Base-by-base conservation (phyloP, 768 basidiomycete genomes). In the Melanogaster broomeanus region DNA sequence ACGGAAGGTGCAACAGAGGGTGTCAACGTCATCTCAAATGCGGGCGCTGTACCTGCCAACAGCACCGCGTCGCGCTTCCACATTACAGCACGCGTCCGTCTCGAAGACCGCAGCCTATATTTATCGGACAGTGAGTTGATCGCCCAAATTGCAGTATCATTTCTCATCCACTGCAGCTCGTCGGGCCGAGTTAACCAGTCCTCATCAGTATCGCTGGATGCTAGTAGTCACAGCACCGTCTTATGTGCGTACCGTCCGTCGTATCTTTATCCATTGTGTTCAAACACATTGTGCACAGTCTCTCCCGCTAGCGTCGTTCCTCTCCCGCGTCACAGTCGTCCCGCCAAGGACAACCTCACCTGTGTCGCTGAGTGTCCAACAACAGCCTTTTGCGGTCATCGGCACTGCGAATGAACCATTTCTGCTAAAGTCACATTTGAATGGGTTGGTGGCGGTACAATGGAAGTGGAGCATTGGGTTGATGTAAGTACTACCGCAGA, bases 401-500 rank as follows among this genome's bases (percentile, higher is more conserved):
- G 66, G 74, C 46, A 75, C 73, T 16, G 68, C 77, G 16, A 72
- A 77, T 50, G 69, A 66, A 44, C 74, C 79, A 0, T 79, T 79
- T 49, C 69, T 79, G 42, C 78, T 4, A 65, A 68, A 19, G 58
- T 79, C 18, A 61, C 63, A 1, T 64, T 79, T 30, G 59, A 64
- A 33, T 79, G 75, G 76, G 69, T 61, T 22, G 75, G 75, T 13
- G 61, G 63, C 19, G 70, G 70, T 44, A 81, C 76, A 55, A 70
- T 72, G 53, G 74, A 74, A 41, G 64, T 81, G 16, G 78, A 80
- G 9, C 79, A 81, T 45, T 82, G 79, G 79, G 71, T 81, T 7
- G 77, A 81, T 58, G 80, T 78, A 57, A 50, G 71, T 65, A 21
- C 42, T 65, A 21, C 42, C 31, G 13, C 21, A 34, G 5, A 24